phyloP scores from a whole-genome alignment of 495 filamentous ascomycete genomes.

The Barbatosphaeria neglecta region DNA sequence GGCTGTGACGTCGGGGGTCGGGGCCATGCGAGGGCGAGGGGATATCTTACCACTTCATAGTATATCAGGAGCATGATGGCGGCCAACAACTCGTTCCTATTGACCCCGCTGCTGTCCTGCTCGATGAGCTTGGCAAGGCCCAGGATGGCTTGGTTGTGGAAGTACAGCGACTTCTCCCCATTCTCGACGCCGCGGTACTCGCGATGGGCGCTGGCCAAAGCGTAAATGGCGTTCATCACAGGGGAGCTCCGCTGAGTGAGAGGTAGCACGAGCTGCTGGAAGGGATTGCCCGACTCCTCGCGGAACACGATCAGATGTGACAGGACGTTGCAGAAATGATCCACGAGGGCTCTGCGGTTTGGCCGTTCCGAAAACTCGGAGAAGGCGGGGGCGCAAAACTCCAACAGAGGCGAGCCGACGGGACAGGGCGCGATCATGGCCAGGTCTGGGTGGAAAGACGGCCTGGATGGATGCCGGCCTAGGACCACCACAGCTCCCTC shows the following conservation, averaged over 20 bases:
- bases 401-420: conserved; percentile 31
- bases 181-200: conserved; percentile 46
- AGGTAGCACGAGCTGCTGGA: conserved; percentile 49
- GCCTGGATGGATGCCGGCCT: conserved; percentile 12
- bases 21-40: not conserved
- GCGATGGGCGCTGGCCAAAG: conserved; percentile 45
- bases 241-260: conserved; percentile 40
- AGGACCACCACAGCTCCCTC: not conserved
- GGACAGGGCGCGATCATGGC: conserved; percentile 37
- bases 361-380: conserved; percentile 42
- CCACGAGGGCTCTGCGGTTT: conserved; percentile 43
- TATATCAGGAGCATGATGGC: conserved; percentile 53
- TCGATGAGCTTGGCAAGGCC: conserved; percentile 46
- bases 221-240: conserved; percentile 47
- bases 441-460: conserved; percentile 22
- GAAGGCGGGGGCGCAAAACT: conserved; percentile 40
- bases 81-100: conserved; percentile 45
- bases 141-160: conserved; percentile 47
- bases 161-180: conserved; percentile 43
- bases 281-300: conserved; percentile 51
- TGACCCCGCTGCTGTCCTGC: conserved; percentile 33
- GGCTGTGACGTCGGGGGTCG: not conserved
- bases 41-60: conserved; percentile 45
- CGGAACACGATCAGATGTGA: conserved; percentile 53
- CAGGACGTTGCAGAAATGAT: conserved; percentile 52